Conservation (phyloP, 169 alveolate genomes). For the Pseudocohnilembus persalinus region DNA sequence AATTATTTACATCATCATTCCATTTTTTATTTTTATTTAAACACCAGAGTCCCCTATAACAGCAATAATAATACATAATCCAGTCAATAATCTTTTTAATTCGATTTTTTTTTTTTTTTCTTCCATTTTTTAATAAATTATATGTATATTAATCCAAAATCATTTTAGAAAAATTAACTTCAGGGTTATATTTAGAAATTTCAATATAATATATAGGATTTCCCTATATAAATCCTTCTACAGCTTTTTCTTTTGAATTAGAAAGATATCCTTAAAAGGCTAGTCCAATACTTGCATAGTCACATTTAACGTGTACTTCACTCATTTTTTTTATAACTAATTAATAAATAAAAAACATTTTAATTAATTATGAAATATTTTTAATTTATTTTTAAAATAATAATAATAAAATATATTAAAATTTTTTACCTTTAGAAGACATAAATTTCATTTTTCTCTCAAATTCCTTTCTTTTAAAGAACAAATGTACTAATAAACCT, state of each 20-base stretch:
- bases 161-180: constrained; percentile 13
- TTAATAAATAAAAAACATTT: too few relatives aligned
- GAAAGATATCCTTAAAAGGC: constrained; percentile 1
- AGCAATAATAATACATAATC: constrained; percentile 14
- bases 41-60: constrained; percentile 9
- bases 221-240: neutral
- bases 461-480: constrained; percentile 21
- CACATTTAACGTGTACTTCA: constrained; percentile 13
- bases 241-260: constrained; percentile 1
- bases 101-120: neutral
- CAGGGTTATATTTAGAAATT: constrained; percentile 17
- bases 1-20: neutral
- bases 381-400: too few relatives aligned
- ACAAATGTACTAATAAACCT: constrained; percentile 14
- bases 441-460: constrained; percentile 13
- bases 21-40: neutral
- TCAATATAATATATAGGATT: constrained; percentile 18
- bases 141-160: constrained; percentile 17
- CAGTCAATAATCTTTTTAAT: neutral
- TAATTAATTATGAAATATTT: neutral
- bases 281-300: constrained; percentile 6
- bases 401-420: too few relatives aligned
- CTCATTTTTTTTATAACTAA: constrained; percentile 3
- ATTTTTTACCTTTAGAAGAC: constrained; percentile 1
- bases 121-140: neutral